These are phyloP conservation scores for Mycena sanguinolenta DNA, from an alignment of 768 basidiomycete species.

Conservation along the genomic window DNA sequence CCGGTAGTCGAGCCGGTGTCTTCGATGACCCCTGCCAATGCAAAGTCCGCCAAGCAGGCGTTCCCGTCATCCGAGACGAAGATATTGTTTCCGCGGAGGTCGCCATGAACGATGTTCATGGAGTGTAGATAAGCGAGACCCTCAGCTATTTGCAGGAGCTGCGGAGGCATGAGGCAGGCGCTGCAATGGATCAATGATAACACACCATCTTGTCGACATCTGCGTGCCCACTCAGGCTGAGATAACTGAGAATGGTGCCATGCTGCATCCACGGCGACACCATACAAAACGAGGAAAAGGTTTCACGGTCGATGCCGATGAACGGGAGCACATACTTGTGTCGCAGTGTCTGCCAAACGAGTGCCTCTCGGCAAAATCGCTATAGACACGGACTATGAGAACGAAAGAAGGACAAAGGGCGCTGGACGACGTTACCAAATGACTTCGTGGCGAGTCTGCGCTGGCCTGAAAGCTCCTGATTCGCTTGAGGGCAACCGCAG, in stretches of 20 bases:
- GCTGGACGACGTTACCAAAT: not conserved
- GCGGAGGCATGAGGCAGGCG: not conserved
- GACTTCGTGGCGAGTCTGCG: not conserved
- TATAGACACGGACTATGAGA: not conserved
- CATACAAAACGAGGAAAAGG: constrained; percentile 16
- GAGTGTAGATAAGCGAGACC: constrained; percentile 2
- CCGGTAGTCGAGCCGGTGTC: not conserved
- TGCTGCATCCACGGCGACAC: constrained; percentile 26
- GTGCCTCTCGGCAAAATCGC: constrained; percentile 20
- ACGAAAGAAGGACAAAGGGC: not conserved
- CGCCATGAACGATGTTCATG: constrained; percentile 11
- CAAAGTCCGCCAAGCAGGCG: constrained; percentile 3
- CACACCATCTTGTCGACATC: constrained; percentile 6
- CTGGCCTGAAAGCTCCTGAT: not conserved
- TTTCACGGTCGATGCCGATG: constrained; percentile 16
- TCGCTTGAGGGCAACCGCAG: constrained; percentile 9
- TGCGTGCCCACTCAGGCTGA: constrained; percentile 1
- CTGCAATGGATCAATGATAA: not conserved
- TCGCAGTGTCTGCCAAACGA: constrained; percentile 17
- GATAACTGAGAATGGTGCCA: constrained; percentile 10
- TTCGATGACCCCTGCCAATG: not conserved
- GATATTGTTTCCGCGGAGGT: constrained; percentile 9
- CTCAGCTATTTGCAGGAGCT: constrained; percentile 13
- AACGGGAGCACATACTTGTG: constrained; percentile 8
- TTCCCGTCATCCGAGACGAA: constrained; percentile 5